Base-by-base conservation (phyloP, 768 basidiomycete species). In the Suillus subalutaceus region DNA sequence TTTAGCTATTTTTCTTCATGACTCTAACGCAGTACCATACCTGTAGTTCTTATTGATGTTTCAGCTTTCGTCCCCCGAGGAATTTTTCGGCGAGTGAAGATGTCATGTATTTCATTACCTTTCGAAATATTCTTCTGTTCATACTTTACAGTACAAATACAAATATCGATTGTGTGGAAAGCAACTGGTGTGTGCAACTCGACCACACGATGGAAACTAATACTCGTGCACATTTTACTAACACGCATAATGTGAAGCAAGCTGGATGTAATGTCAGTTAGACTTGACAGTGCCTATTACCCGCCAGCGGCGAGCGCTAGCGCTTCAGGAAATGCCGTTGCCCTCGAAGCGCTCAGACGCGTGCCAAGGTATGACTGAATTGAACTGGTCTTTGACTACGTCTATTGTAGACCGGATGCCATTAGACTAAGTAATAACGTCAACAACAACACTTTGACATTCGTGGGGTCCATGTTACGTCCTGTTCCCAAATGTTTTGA, bases 1-100 rank as follows among this genome's bases (percentile, higher is more conserved):
- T 70, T 43, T 76, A 71, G 59, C 12, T 18, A 30, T 43, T 2
- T 10, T 30, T 30, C 2, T 23, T 2, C 4, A 10, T 59, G n/a
- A n/a, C 12, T n/a, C 32, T 56, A 32, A 56, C 12, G 12, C 32
- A 9, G n/a, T 55, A 30, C 18, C 5, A 55, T 35, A 8, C 2
- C 5, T 35, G 20, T 56, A 37, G 3, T 56, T 35, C 2, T 7
- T 3, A 8, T 35, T 20, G 18, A 55, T 35, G n/a, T 38, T 58
- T 16, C 37, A 58, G 15, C n/a, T 38, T 9, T 38, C 55, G 20
- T 37, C 35, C 20, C 12, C 57, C n/a, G 32, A 20, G 16, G 53
- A 55, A 55, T 20, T 35, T 56, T 30, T 32, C 16, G 32, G 30
- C 18, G 20, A 35, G 55, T 56, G 30, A 32, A 53, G 15, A 52